Evolutionary conservation across 2,329 filamentous ascomycete species (phyloP).

Genomic region (Furcasterigmium sp.): DNA sequence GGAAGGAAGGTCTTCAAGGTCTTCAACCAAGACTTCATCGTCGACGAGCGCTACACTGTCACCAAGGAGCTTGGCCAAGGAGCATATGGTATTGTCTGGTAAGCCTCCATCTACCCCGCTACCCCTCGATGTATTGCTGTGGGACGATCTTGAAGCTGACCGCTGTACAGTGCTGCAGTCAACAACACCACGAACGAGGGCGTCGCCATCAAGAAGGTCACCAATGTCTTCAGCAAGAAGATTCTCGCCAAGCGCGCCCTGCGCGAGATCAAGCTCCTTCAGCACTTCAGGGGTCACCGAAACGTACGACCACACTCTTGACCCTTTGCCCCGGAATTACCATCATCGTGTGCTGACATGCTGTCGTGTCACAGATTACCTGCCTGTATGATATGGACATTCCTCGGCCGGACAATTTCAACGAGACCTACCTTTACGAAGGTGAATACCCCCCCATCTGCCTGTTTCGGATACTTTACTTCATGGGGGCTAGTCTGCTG

Average conservation of each 20-base stretch:
- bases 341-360: too few relatives aligned
- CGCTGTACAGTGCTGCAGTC: constrained; percentile 71
- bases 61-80: constrained; percentile 98
- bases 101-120: constrained; percentile 22
- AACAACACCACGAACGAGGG: constrained; percentile 89
- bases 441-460: constrained; percentile 48
- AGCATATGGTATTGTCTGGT: constrained; percentile 99
- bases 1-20: constrained; percentile 94
- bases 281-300: constrained; percentile 90
- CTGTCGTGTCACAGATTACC: constrained; percentile 64
- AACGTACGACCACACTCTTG: constrained; percentile 56
- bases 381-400: constrained; percentile 99
- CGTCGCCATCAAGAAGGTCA: constrained; percentile 98
- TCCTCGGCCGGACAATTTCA: constrained; percentile 93
- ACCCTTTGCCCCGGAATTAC: too few relatives aligned
- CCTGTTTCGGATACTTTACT: too few relatives aligned
- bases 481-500: constrained; percentile 6
- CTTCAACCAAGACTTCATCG: constrained; percentile 99
- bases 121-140: too few relatives aligned
- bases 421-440: constrained; percentile 98
- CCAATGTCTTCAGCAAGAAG: constrained; percentile 99
- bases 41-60: constrained; percentile 96
- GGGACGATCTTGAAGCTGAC: constrained; percentile 6
- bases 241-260: constrained; percentile 96
- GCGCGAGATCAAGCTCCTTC: constrained; percentile 96